These are phyloP conservation scores for Neurospora cerealis DNA, from an alignment of 495 filamentous ascomycete genomes.

Conservation along the genomic window DNA sequence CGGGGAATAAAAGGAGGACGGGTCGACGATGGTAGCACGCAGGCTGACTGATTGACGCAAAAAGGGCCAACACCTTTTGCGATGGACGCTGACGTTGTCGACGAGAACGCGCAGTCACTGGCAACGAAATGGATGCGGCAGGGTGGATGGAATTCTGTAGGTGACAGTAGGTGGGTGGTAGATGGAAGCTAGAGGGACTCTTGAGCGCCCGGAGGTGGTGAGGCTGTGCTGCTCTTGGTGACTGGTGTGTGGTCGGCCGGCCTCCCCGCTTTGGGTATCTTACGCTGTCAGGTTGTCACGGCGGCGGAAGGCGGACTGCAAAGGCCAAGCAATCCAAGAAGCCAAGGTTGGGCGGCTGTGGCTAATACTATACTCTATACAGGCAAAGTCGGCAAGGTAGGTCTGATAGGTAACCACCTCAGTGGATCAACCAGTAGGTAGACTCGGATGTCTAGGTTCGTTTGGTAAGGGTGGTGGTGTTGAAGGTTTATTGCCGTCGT, in stretches of 20 bases:
- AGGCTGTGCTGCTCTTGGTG: slow-evolving; percentile 21
- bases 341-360: not conserved
- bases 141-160: not conserved
- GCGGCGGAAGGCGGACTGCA: not conserved
- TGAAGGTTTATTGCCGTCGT: not conserved
- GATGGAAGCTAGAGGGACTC: slow-evolving; percentile 3
- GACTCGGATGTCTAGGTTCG: not conserved
- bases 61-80: not conserved
- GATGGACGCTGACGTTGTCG: not conserved
- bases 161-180: slow-evolving; percentile 1
- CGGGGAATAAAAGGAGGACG: not conserved
- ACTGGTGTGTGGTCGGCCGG: slow-evolving; percentile 1
- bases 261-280: slow-evolving; percentile 13
- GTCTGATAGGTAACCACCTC: not conserved
- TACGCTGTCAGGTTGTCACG: not conserved
- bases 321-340: not conserved
- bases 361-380: not conserved
- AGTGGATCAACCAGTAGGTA: not conserved
- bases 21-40: not conserved
- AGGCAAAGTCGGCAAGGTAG: not conserved
- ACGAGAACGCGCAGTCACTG: slow-evolving; percentile 4
- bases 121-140: slow-evolving; percentile 1
- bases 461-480: not conserved
- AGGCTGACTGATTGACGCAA: not conserved
- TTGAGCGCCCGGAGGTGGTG: slow-evolving; percentile 11